Evolutionary conservation across 768 basidiomycete genomes (phyloP).

Genomic region (Podaxis sp.): DNA sequence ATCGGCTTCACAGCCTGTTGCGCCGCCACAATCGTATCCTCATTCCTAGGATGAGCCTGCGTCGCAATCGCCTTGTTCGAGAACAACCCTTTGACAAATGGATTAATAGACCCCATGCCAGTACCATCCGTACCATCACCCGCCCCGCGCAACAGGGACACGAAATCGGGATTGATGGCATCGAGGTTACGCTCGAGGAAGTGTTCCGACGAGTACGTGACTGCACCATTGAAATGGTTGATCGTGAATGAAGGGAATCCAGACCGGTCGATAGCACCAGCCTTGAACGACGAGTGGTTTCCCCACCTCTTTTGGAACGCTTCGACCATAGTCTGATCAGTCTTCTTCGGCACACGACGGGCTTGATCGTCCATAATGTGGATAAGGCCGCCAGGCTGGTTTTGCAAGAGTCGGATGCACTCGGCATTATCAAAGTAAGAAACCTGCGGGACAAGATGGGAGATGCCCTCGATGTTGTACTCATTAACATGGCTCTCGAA

Average conservation of each 20-base stretch:
- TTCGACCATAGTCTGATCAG: slow-evolving; percentile 90
- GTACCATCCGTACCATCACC: slow-evolving; percentile 31
- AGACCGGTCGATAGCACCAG: slow-evolving; percentile 66
- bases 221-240: slow-evolving; percentile 87
- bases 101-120: slow-evolving; percentile 81
- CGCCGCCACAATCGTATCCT: slow-evolving; percentile 93
- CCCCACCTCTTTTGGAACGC: slow-evolving; percentile 93
- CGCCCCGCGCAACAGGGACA: slow-evolving; percentile 78
- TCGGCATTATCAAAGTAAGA: slow-evolving; percentile 91
- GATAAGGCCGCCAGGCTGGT: slow-evolving; percentile 84
- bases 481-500: slow-evolving; percentile 83
- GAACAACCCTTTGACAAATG: slow-evolving; percentile 90
- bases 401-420: slow-evolving; percentile 81
- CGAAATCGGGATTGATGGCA: slow-evolving; percentile 88
- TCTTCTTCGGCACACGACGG: slow-evolving; percentile 81
- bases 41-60: slow-evolving; percentile 85
- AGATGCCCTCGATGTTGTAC: slow-evolving; percentile 79
- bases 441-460: slow-evolving; percentile 59
- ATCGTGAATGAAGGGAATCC: slow-evolving; percentile 87
- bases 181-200: slow-evolving; percentile 90
- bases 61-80: slow-evolving; percentile 87
- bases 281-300: slow-evolving; percentile 89
- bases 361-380: slow-evolving; percentile 99
- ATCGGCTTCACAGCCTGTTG: slow-evolving; percentile 94
- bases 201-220: slow-evolving; percentile 86